A percentile compares a stretch with the other conserved stretches of the same genome.
Evolutionary conservation across 1,139 yeast species (phyloP).

Genomic region (Yamadazyma membranifaciens): DNA sequence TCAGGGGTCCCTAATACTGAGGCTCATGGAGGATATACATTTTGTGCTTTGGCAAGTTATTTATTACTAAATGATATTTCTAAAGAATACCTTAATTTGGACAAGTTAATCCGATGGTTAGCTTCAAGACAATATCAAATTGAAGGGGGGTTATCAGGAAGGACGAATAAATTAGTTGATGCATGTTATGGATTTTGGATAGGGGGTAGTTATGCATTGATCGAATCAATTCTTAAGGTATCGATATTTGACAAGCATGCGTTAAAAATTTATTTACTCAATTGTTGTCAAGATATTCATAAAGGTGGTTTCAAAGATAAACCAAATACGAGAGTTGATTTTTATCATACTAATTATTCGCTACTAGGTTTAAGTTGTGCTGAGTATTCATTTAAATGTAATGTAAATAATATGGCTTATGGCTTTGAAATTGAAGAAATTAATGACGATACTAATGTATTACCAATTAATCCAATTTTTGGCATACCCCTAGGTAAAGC

Average conservation of each 20-base stretch:
- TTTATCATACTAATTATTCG: constrained; percentile 87
- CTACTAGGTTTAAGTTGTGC: constrained; percentile 73
- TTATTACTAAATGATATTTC: constrained; percentile 32
- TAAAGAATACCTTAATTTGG: constrained; percentile 33
- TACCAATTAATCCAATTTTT: constrained; percentile 59
- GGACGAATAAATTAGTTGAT: constrained; percentile 91
- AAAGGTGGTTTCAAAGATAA: constrained; percentile 85
- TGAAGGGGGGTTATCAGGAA: constrained; percentile 88
- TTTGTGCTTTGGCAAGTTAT: constrained; percentile 79
- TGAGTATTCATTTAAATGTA: constrained; percentile 45
- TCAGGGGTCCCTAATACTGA: constrained; percentile 80
- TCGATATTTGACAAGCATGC: constrained; percentile 52
- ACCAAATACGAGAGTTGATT: constrained; percentile 79
- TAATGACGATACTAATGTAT: constrained; percentile 24
- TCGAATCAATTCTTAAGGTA: constrained; percentile 48
- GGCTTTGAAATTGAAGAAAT: constrained; percentile 20
- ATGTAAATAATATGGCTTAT: constrained; percentile 25
- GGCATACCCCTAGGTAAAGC: constrained; percentile 49
- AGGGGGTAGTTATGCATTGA: constrained; percentile 70
- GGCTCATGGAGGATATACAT: constrained; percentile 97
- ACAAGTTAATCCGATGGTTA: constrained; percentile 59
- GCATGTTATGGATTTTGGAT: constrained; percentile 97
- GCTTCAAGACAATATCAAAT: constrained; percentile 61
- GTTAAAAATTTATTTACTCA: constrained; percentile 62
- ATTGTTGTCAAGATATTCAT: constrained; percentile 63